Conservation (phyloP, 306 rosid genomes). For the Trifolium repens region DNA sequence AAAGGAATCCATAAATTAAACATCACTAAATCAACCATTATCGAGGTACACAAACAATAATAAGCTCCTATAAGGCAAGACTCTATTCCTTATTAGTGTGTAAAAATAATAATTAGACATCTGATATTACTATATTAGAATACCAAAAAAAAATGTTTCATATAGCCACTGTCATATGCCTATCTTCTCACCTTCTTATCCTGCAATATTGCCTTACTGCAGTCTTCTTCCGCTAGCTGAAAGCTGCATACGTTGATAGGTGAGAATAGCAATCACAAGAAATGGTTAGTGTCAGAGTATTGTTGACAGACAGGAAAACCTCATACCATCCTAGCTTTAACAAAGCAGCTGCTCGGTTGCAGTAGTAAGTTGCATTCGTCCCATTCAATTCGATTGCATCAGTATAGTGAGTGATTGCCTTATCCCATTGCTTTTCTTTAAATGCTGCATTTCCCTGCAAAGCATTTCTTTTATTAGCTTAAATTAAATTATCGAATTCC, state of each 20-base stretch:
- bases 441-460: constrained; percentile 88
- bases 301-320: constrained; percentile 28
- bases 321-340: constrained; percentile 81
- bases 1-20: not conserved
- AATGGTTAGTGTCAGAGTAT: constrained; percentile 26
- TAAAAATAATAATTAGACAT: not conserved
- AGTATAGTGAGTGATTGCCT: constrained; percentile 72
- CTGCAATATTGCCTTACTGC: constrained; percentile 66
- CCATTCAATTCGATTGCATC: constrained; percentile 77
- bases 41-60: constrained; percentile 6
- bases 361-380: constrained; percentile 65
- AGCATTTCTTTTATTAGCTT: constrained; percentile 24
- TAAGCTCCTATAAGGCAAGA: constrained; percentile 19
- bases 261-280: constrained; percentile 22
- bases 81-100: not conserved
- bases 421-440: constrained; percentile 77
- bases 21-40: constrained; percentile 20
- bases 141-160: constrained; percentile 12
- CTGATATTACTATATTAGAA: not conserved
- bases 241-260: constrained; percentile 60
- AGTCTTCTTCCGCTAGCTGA: constrained; percentile 93
- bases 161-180: constrained; percentile 13
- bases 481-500: constrained; percentile 4
- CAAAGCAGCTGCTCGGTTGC: constrained; percentile 92
- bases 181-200: constrained; percentile 79